Conservation (phyloP, 306 rosid genomes). For the Cyclanthera cordifolia region DNA sequence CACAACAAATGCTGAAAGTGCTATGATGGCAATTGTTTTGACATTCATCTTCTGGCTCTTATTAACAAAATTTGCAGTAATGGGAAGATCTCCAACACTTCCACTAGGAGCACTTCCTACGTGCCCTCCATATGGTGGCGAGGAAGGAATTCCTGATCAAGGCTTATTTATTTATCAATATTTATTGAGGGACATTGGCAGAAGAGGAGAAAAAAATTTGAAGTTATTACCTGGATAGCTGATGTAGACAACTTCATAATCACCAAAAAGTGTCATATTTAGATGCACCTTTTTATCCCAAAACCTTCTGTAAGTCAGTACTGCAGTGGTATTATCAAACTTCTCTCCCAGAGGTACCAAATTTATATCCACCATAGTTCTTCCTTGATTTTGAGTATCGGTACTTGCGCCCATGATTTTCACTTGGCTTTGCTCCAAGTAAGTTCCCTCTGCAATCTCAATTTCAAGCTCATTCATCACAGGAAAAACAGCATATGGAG, state of each 20-base stretch:
- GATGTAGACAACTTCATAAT: slow-evolving; percentile 45
- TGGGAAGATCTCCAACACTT: slow-evolving; percentile 40
- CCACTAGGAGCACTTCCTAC: slow-evolving; percentile 39
- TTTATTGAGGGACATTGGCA: slow-evolving; percentile 10
- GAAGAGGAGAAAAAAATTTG: slow-evolving; percentile 13
- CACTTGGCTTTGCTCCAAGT: slow-evolving; percentile 81
- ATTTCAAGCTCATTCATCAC: slow-evolving; percentile 67
- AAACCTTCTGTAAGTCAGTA: slow-evolving; percentile 51
- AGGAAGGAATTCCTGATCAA: slow-evolving; percentile 62
- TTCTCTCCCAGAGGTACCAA: slow-evolving; percentile 84
- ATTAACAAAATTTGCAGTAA: slow-evolving; percentile 34
- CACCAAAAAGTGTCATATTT: slow-evolving; percentile 58
- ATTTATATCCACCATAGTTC: slow-evolving; percentile 62
- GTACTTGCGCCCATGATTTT: slow-evolving; percentile 92
- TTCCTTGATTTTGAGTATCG: slow-evolving; percentile 63
- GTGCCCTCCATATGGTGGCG: slow-evolving; percentile 34
- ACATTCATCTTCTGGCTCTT: slow-evolving; percentile 50
- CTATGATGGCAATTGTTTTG: slow-evolving; percentile 47
- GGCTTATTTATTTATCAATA: slow-evolving; percentile 27
- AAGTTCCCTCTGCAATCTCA: slow-evolving; percentile 80
- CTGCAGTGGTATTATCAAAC: slow-evolving; percentile 72
- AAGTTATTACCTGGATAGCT: slow-evolving; percentile 67
- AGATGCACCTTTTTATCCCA: slow-evolving; percentile 68
- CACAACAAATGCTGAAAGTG: slow-evolving; percentile 64
- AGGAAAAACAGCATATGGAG: slow-evolving; percentile 63